A percentile compares a stretch with the other conserved stretches of the same genome.
phyloP scores from a whole-genome alignment of 805 yeast species.

The Sporopachydermia quercuum region DNA sequence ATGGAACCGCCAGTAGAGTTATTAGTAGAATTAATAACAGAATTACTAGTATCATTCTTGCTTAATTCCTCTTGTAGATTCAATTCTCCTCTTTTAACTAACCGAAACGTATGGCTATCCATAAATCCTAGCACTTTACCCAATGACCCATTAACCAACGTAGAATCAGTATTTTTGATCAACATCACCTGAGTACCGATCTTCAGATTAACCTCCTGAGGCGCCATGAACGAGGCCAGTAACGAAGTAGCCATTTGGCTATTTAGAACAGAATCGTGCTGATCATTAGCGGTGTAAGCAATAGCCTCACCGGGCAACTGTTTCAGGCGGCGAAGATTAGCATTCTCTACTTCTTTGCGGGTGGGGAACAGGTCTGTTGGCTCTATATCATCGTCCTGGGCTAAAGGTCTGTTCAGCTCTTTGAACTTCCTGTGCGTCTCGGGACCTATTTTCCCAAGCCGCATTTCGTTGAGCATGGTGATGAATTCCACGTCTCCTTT shows the following conservation, averaged over 20 bases:
- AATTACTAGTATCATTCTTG: neutral
- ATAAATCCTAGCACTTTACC: conserved; percentile 59
- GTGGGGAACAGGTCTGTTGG: conserved; percentile 90
- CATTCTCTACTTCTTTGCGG: conserved; percentile 65
- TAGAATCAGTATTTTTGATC: conserved; percentile 63
- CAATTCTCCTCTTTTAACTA: conserved; percentile 6
- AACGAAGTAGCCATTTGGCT: conserved; percentile 20
- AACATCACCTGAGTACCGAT: conserved; percentile 92
- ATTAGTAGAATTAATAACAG: neutral
- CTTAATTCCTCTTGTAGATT: conserved; percentile 4
- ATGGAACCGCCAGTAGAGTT: no score
- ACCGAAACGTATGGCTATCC: conserved; percentile 12
- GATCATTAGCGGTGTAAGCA: conserved; percentile 32
- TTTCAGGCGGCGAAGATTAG: conserved; percentile 43
- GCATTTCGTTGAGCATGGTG: conserved; percentile 63
- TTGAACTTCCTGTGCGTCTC: conserved; percentile 34
- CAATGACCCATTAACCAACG: conserved; percentile 79
- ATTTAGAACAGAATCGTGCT: conserved; percentile 14
- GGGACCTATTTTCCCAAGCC: conserved; percentile 51
- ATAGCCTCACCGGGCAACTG: conserved; percentile 31
- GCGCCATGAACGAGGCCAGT: conserved; percentile 57
- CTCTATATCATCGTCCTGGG: conserved; percentile 56
- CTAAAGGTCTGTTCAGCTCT: conserved; percentile 38
- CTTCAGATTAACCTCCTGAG: conserved; percentile 45
- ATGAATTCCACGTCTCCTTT: conserved; percentile 64